Conservation (phyloP, 768 basidiomycete genomes). For the Neoboletus brunneissimus region DNA sequence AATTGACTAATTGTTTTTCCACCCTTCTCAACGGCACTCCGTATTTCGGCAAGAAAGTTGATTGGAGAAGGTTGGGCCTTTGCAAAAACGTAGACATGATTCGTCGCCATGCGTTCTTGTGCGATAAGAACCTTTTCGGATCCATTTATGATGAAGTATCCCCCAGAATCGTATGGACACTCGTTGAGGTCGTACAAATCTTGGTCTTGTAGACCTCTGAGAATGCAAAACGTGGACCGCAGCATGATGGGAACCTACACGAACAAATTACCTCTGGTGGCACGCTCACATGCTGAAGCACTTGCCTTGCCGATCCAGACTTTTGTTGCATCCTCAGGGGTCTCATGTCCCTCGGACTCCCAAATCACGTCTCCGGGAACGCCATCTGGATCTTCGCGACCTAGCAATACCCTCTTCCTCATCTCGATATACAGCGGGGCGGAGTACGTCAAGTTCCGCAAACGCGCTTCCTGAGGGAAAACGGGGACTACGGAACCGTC, state of each 20-base stretch:
- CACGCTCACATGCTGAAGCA: slow-evolving; percentile 2
- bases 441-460: slow-evolving; percentile 94
- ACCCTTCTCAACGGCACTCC: slow-evolving; percentile 95
- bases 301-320: slow-evolving; percentile 93
- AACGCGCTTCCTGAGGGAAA: slow-evolving; percentile 94
- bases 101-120: slow-evolving; percentile 98
- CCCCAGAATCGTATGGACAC: slow-evolving; percentile 98
- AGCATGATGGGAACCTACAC: slow-evolving; percentile 95
- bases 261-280: slow-evolving; percentile 12
- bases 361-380: slow-evolving; percentile 77
- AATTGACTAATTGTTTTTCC: slow-evolving; percentile 98
- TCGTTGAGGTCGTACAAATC: slow-evolving; percentile 92
- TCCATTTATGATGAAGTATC: slow-evolving; percentile 99
- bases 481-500: slow-evolving; percentile 93
- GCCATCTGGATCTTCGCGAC: slow-evolving; percentile 78
- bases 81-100: slow-evolving; percentile 98
- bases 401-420: slow-evolving; percentile 78
- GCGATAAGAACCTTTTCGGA: slow-evolving; percentile 99
- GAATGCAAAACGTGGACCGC: slow-evolving; percentile 91
- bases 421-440: slow-evolving; percentile 95
- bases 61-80: slow-evolving; percentile 96
- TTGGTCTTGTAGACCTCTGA: slow-evolving; percentile 72
- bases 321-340: slow-evolving; percentile 66
- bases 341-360: slow-evolving; percentile 69
- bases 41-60: slow-evolving; percentile 94